These are phyloP conservation scores for Brassica balearica DNA, from an alignment of 441 rosid species.

Conservation along the genomic window DNA sequence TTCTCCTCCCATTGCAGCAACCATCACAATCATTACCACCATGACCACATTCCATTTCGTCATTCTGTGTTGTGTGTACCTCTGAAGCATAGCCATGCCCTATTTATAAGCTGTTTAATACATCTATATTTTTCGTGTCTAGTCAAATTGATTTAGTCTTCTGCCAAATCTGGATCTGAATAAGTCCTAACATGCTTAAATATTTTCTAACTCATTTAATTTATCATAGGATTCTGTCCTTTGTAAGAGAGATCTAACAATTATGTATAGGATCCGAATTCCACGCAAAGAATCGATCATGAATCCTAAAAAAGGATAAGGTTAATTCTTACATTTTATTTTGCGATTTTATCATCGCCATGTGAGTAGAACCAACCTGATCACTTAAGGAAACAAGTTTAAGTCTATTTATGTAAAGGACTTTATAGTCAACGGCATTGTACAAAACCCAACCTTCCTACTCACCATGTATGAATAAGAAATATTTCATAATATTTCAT, in stretches of 20 bases:
- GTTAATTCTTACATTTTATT: not conserved
- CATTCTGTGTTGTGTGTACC: not conserved
- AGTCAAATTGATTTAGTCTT: slow-evolving; percentile 12
- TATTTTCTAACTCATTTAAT: not conserved
- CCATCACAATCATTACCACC: not conserved
- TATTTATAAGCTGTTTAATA: slow-evolving; percentile 15
- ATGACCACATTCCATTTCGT: slow-evolving; percentile 19
- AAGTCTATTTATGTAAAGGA: not conserved
- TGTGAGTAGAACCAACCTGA: slow-evolving; percentile 7
- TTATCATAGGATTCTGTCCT: not conserved
- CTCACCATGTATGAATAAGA: not conserved
- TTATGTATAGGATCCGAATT: not conserved
- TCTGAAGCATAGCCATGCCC: not conserved
- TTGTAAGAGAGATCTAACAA: not conserved
- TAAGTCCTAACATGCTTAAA: not conserved
- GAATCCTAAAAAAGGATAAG: slow-evolving; percentile 1
- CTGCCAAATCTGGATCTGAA: slow-evolving; percentile 15
- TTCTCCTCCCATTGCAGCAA: slow-evolving; percentile 18
- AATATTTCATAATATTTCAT: too few relatives aligned
- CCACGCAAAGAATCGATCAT: not conserved
- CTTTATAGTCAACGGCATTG: not conserved
- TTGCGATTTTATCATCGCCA: not conserved
- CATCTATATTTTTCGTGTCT: not conserved
- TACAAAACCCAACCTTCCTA: not conserved
- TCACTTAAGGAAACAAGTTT: not conserved